Evolutionary conservation across 1,284 basidiomycete genomes (phyloP), one percentile per base, ranked within the genome.

Genomic region (Moniliophthora roreri): DNA sequence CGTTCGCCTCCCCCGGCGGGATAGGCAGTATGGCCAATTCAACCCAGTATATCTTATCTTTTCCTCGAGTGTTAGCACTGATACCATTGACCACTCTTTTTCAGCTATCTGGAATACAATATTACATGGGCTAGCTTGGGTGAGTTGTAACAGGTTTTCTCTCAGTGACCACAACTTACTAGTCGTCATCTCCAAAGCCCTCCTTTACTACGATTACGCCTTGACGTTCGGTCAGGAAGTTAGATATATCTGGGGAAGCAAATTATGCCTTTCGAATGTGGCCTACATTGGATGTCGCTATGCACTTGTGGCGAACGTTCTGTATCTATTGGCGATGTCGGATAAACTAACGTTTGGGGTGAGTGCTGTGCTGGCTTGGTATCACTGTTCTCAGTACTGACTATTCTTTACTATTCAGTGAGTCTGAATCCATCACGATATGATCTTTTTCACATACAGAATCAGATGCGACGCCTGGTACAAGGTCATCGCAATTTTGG

Each of bases 271-370:
- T n/a, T 60, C 63, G 18, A 63, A 58, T 15, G 4, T 61, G 26
- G 55, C 63, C 4, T 64, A 65, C 45, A 50, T 61, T 18, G 58
- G 55, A 40, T 65, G 64, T 51, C 60, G 64, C 37, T 65, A 63
- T 44, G 58, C 58, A 7, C 54, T 66, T 13, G 52, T 63, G 15
- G 63, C 64, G 34, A 66, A 66, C 50, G 37, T 66, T 6, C 20
- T 64, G 1, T 66, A 62, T 45, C 53, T 66, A 13, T 48, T 66
- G 24, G 56, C 59, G 3, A 62, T 63, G 15, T 45, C 61, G 2
- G 55, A 60, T 11, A 54, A 59, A 28, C 58, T 60, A 10, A 15
- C 40, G 36, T 42, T 57, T 50, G 60, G 61, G 56, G 46, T 51
- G 37, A 13, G 21, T 20, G 26, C 13, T 16, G 10, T n/a, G n/a